These are phyloP conservation scores for Albophoma yamanashiensis DNA, from an alignment of 2,329 filamentous ascomycete species.

Conservation along the genomic window DNA sequence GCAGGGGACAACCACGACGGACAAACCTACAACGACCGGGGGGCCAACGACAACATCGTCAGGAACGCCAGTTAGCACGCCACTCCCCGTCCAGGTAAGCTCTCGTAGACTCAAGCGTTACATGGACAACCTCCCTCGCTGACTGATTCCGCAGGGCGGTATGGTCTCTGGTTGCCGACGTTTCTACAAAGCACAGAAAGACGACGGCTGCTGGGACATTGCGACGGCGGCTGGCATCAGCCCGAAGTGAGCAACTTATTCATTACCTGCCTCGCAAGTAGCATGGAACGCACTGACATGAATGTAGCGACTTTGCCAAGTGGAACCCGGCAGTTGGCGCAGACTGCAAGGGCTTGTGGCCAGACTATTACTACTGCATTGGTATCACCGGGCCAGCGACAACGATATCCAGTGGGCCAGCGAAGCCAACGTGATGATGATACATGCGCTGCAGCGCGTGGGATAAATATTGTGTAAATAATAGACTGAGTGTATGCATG, in stretches of 20 bases:
- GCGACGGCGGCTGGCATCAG: neutral
- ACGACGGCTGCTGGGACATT: too few relatives aligned
- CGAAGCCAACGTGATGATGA: neutral
- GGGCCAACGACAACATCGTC: too few relatives aligned
- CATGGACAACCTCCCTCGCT: too few relatives aligned
- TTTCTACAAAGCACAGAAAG: too few relatives aligned
- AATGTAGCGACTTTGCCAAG: neutral
- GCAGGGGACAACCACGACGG: too few relatives aligned
- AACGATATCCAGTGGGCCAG: neutral
- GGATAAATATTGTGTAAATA: neutral
- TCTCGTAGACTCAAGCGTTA: too few relatives aligned
- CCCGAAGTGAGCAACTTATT: neutral
- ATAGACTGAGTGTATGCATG: neutral
- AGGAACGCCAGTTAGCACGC: too few relatives aligned
- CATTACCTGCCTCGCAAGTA: neutral
- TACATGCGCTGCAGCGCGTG: neutral
- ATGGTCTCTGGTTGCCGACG: too few relatives aligned
- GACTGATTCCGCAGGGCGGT: too few relatives aligned
- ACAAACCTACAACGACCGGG: too few relatives aligned
- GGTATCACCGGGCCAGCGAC: neutral
- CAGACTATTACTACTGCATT: neutral
- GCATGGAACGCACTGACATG: neutral
- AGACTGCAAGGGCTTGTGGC: neutral
- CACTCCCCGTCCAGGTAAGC: too few relatives aligned
- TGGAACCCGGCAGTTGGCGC: neutral